These are phyloP conservation scores for Aquilaria yunnanensis DNA, from an alignment of 345 rosid genomes.

Conservation along the genomic window DNA sequence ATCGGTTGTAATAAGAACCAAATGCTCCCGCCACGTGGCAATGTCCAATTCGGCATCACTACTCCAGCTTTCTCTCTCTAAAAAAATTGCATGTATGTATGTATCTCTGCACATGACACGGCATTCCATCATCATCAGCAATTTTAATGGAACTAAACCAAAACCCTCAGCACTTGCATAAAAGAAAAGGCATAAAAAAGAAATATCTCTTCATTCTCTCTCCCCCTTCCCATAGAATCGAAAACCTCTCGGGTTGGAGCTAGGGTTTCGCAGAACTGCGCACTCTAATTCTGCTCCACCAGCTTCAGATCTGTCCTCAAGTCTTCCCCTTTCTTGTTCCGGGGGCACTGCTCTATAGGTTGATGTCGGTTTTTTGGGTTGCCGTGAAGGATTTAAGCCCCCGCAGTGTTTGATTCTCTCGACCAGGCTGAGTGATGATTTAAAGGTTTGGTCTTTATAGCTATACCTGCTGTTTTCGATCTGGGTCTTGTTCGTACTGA, in stretches of 20 bases:
- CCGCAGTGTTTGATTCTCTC: slow-evolving; percentile 18
- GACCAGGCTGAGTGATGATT: slow-evolving; percentile 10
- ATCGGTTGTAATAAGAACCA: slow-evolving; percentile 69
- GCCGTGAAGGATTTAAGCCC: slow-evolving; percentile 45
- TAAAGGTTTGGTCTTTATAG: slow-evolving; percentile 2
- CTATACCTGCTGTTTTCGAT: slow-evolving; percentile 18
- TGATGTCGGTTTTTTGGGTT: slow-evolving; percentile 19
- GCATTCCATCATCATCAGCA: slow-evolving; percentile 40
- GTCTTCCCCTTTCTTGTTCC: slow-evolving; percentile 13
- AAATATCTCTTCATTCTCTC: slow-evolving; percentile 18
- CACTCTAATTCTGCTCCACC: slow-evolving; percentile 41
- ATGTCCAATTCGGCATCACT: slow-evolving; percentile 8
- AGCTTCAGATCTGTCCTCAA: slow-evolving; percentile 27
- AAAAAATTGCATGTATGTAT: slow-evolving; percentile 7
- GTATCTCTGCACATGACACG: slow-evolving; percentile 13
- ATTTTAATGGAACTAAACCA: slow-evolving; percentile 20
- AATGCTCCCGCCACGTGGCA: slow-evolving; percentile 39
- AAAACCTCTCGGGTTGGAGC: slow-evolving; percentile 25
- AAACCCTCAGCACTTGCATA: slow-evolving; percentile 24
- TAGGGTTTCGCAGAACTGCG: slow-evolving; percentile 58
- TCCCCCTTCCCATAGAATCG: slow-evolving; percentile 40
- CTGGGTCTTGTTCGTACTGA: slow-evolving; percentile 12
- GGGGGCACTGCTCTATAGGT: slow-evolving; percentile 23
- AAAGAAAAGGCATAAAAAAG: slow-evolving; percentile 30
- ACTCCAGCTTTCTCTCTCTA: slow-evolving; percentile 7